Base-by-base conservation (phyloP, 257 asterid genomes). In the Nicotiana knightiana region DNA sequence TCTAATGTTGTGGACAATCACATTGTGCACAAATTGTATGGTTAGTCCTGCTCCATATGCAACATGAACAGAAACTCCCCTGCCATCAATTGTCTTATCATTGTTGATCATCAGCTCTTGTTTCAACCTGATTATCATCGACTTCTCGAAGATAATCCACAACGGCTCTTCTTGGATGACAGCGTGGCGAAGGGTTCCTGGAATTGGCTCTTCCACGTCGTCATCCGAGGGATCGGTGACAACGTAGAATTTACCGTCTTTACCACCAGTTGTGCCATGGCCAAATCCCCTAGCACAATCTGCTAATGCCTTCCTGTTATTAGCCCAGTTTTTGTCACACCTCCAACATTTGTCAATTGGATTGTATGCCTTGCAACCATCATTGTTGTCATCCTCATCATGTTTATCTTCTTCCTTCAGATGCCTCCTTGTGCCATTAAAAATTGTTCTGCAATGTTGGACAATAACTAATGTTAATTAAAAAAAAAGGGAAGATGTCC, bases 261-360 rank as follows among this genome's bases (percentile, higher is more conserved):
- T 86, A 6, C 97, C 97, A 5, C 97, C 97, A 0, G 79, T 88
- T 3, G 97, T 79, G 67, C 81, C 86, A 65, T 67, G 64, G 10
- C 93, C 94, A 67, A 93, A 93, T 13, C 97, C 97, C 2, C 83
- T n/a, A 5, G 83, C 93, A 30, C 97, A 91, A 37, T 88, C 88
- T 0, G 92, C 97, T 5, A 93, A 58, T n/a, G 84, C 65, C 87
- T 89, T 87, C 77, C 97, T 81, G 71, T 93, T 87, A 0, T 76
- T 10, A 15, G 91, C 94, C 97, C 97, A 93, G 21, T 92, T 66
- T 0, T 87, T 86, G 7, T 87, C 59, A 62, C 97, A 93, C 67
- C 97, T 82, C 95, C 97, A 93, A 81, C 97, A 92, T 0, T 85
- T 54, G 84, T 93, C 97, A 12, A 93, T 91, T 2, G 97, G 97